These are phyloP conservation scores for Withania somnifera DNA, from an alignment of 305 asterid genomes.

Conservation along the genomic window DNA sequence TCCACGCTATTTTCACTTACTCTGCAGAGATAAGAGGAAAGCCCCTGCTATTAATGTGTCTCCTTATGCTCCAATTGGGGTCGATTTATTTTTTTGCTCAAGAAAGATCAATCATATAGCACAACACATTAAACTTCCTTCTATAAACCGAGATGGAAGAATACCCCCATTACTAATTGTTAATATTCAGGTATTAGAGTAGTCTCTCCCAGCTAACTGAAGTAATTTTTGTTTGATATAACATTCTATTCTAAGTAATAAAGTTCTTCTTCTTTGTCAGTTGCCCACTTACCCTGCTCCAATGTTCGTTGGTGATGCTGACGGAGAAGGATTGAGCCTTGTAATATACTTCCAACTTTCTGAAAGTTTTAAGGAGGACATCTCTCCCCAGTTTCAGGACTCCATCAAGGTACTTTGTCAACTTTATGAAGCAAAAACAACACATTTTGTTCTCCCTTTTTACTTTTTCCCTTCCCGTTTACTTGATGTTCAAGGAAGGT, in stretches of 20 bases:
- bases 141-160: constrained; percentile 42
- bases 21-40: constrained; percentile 90
- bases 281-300: constrained; percentile 86
- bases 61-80: constrained; percentile 85
- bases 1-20: neutral
- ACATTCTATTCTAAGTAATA: neutral
- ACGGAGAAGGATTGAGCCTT: constrained; percentile 94
- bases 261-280: constrained; percentile 19
- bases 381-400: constrained; percentile 71
- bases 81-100: constrained; percentile 61
- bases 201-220: neutral
- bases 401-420: constrained; percentile 50
- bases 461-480: neutral
- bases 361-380: constrained; percentile 55
- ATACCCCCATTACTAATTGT: constrained; percentile 72
- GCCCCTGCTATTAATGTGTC: constrained; percentile 50
- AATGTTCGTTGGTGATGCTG: constrained; percentile 87
- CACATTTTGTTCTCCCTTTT: neutral
- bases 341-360: constrained; percentile 70
- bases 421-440: neutral
- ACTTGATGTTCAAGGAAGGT: neutral
- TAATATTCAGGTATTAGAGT: constrained; percentile 60
- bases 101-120: constrained; percentile 87
- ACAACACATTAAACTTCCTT: constrained; percentile 78
- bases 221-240: neutral